Conservation (phyloP, 2,329 filamentous ascomycete species). For the Conoideocrella luteorostrata region DNA sequence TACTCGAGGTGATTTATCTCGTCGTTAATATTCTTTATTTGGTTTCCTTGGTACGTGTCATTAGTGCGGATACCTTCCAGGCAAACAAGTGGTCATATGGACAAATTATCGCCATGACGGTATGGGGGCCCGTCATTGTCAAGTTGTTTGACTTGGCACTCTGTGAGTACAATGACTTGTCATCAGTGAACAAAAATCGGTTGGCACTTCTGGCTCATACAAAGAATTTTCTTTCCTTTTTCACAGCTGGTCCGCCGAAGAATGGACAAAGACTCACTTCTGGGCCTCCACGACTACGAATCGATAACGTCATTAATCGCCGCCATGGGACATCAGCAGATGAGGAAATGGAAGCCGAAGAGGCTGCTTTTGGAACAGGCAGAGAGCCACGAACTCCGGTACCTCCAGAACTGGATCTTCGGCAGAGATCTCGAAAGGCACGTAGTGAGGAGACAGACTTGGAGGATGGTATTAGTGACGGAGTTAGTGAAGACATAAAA, state of each 20-base stretch:
- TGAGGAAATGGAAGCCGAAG: constrained; percentile 6
- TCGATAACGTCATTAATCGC: constrained; percentile 33
- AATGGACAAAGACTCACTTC: constrained; percentile 29
- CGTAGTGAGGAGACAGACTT: constrained; percentile 1
- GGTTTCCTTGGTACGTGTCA: constrained; percentile 29
- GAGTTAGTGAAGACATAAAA: constrained; percentile 2
- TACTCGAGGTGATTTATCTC: constrained; percentile 28
- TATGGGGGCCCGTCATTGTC: constrained; percentile 34
- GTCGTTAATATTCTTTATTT: constrained; percentile 33
- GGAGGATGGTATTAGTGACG: constrained; percentile 2
- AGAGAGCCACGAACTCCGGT: neutral
- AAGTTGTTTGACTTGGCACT: constrained; percentile 31
- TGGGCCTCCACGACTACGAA: constrained; percentile 30
- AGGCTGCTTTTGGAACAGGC: neutral
- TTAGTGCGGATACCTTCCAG: constrained; percentile 28
- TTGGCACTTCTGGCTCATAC: no score
- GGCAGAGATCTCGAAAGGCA: neutral
- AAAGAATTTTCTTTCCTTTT: no score
- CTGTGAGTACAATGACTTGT: constrained; percentile 23
- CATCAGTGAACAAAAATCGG: no score
- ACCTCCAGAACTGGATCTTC: constrained; percentile 3
- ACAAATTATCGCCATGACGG: constrained; percentile 33
- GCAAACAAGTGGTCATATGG: constrained; percentile 30
- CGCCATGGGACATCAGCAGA: constrained; percentile 16
- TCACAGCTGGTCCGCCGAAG: constrained; percentile 29